Base-by-base conservation (phyloP, 2,329 filamentous ascomycete genomes). In the Lasiodiplodia theobromae region DNA sequence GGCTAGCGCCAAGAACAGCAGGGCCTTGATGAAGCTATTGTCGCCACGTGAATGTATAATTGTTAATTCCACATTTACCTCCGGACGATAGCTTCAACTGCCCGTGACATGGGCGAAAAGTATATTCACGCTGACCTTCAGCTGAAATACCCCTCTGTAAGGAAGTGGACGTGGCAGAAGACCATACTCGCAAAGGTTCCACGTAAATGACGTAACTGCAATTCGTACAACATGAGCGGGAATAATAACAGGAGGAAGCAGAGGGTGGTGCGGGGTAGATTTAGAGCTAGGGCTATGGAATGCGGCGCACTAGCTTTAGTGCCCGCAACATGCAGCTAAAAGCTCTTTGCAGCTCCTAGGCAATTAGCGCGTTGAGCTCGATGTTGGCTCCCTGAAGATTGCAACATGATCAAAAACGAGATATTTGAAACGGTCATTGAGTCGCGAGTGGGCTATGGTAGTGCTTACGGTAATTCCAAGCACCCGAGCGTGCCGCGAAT, bases 251-350 rank as follows among this genome's bases (percentile, higher is more conserved):
- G 10, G 49, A 52, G 16, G 12, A 21, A 57, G n/a, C 8, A n/a
- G 4, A 8, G 11, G n/a, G 21, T 0, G 31, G 37, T 57, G 54
- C 34, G 54, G 54, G 54, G 54, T 47, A 47, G 21, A 4, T 40
- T 53, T 40, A 62, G 57, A 25, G 57, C 47, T 40, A 16, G 31
- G 34, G 51, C 14, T 25, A 40, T 40, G 31, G 31, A 7, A 23
- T 23, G 16, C n/a, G 54, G n/a, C 25, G 11, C 54, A 12, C 54
- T 57, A 57, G 54, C 12, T 37, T 57, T 57, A 57, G 54, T 57
- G 18, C 28, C 54, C 54, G 54, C 54, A 10, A n/a, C 4, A 23
- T 38, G 54, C 54, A 57, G 54, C 18, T 23, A 40, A 16, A 37
- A 23, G 18, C 10, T 25, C 18, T n/a, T 21, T 3, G 40, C 40